Base-by-base conservation (phyloP, 1,284 basidiomycete species). In the Melampsora larici-populina region DNA sequence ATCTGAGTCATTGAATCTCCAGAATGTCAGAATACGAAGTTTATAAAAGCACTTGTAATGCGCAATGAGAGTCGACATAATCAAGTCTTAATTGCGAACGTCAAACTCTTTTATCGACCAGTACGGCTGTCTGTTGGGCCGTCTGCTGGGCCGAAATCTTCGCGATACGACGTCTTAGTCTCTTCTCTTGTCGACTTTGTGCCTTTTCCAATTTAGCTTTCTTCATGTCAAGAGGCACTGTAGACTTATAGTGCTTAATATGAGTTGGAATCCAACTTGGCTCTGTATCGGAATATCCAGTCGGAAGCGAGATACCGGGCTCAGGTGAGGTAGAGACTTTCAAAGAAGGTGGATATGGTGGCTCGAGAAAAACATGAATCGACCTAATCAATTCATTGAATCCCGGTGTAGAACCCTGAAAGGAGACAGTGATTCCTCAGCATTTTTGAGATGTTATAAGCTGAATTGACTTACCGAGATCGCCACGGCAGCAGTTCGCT, bases 181-280 rank as follows among this genome's bases (percentile, higher is more conserved):
- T 76, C 15, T 15, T 5, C 29, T 76, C 29, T 26, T 76, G 66
- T 69, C 67, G 67, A 5, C 49, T 29, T 31, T 68, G 51, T 17
- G 55, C 62, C 48, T 51, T 76, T 68, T 76, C 74, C 13, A 63
- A 26, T 29, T 76, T 65, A 51, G 65, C 64, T 63, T 76, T 76
- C n/a, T 65, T 64, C 74, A 76, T 62, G 43, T 76, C 74, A 55
- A 65, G 33, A 24, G 74, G 74, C n/a, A 49, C 66, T 15, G 65
- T 76, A 6, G 74, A 67, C 29, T 76, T 68, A 36, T 76, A 76
- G 43, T 76, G 66, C 36, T 76, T 76, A 36, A 76, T 49, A 40
- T 76, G 65, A 8, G 74, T 76, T 43, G 74, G 74, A 33, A 76
- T 48, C 48, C 65, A 33, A 48, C 3, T 26, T 43, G 62, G n/a